Base-by-base conservation (phyloP, 495 filamentous ascomycete genomes). In the Pyrenula massariospora region DNA sequence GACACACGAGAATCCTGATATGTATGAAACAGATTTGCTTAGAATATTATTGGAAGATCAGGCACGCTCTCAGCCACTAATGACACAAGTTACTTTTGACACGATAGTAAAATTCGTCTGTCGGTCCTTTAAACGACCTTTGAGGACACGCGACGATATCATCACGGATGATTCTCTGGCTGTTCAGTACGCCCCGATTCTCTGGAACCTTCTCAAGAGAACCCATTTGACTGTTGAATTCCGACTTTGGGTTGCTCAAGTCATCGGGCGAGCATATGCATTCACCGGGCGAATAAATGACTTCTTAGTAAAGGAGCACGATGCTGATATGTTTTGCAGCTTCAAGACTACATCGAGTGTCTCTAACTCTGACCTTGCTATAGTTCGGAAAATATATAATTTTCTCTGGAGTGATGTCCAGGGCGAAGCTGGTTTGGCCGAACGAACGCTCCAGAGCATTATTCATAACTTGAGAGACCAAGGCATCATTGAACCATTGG, bases 211-310 rank as follows among this genome's bases (percentile, higher is more conserved):
- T 22, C 86, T 89, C 60, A 78, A 82, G 56, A 73, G 75, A 22
- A 71, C 75, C 47, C 68, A 74, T 10, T 75, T 84, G 25, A 85
- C 84, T 49, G 71, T 75, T 24, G 78, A 82, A 21, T 97, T 93
- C 65, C 70, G 87, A 12, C 69, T 88, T 2, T 98, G 93, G 93
- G 87, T 86, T 47, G 90, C 85, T 5, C 79, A 83, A 54, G 85
- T 91, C 15, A 74, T 98, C 22, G 93, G 93, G 20, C 80, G 89
- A 61, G 84, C 89, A 0, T 97, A 91, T 69, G 84, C 86, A 50
- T 77, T 86, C 2, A 87, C 83, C 52, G 88, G 88, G 19, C 70
- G 80, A 57, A 77, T 88, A 24, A 61, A 63, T 52, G 66, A 75
- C 47, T 59, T 61, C 11, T 58, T 77, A 12, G 53, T 71, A 22